phyloP scores from a whole-genome alignment of 495 filamentous ascomycete species.

The Stereocaulon alpinum region DNA sequence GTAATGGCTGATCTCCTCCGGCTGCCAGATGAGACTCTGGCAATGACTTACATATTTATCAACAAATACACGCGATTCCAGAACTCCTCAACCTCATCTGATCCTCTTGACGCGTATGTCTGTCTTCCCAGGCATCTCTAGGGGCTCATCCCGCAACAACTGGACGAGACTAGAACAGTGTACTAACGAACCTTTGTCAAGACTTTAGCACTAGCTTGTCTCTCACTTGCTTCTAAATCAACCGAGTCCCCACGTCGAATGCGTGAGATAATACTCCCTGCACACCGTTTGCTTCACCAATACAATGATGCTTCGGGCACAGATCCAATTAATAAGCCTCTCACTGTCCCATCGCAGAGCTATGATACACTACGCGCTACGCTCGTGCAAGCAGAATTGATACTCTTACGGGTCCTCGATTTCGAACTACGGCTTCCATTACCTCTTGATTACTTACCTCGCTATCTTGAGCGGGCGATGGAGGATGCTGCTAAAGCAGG shows the following conservation, averaged over 20 bases:
- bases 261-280: slow-evolving; percentile 34
- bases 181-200: slow-evolving; percentile 11
- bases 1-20: slow-evolving; percentile 33
- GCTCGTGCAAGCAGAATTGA: slow-evolving; percentile 33
- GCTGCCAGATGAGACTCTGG: slow-evolving; percentile 33
- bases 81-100: slow-evolving; percentile 3
- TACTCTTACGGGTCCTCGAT: slow-evolving; percentile 33
- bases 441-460: slow-evolving; percentile 31
- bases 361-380: slow-evolving; percentile 35
- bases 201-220: slow-evolving; percentile 33
- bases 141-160: neutral
- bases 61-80: slow-evolving; percentile 30
- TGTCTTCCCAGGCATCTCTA: slow-evolving; percentile 13
- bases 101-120: slow-evolving; percentile 22
- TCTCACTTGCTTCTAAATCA: slow-evolving; percentile 35
- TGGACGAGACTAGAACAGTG: neutral
- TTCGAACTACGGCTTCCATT: slow-evolving; percentile 33
- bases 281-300: slow-evolving; percentile 31
- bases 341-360: slow-evolving; percentile 30
- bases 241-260: slow-evolving; percentile 36
- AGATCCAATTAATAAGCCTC: slow-evolving; percentile 13
- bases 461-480: slow-evolving; percentile 31
- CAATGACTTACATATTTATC: slow-evolving; percentile 37
- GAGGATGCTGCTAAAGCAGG: slow-evolving; percentile 18
- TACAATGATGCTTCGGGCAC: neutral